Evolutionary conservation across 2,329 filamentous ascomycete species (phyloP).

Genomic region (Colletotrichum liriopes): DNA sequence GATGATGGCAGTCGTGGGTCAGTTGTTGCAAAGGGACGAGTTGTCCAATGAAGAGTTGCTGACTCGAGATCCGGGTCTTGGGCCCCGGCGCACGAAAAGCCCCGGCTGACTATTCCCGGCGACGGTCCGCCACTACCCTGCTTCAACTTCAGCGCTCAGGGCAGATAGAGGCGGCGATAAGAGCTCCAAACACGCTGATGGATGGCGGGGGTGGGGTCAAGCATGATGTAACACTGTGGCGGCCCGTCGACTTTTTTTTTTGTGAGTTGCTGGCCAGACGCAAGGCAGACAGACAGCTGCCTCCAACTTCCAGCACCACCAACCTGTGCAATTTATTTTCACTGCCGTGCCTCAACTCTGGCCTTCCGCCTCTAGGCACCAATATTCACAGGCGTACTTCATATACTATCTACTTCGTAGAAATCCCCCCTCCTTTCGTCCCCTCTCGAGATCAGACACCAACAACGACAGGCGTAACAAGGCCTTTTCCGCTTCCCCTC

Average conservation of each 20-base stretch:
- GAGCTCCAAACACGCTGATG: slow-evolving; percentile 18
- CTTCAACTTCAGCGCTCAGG: not conserved
- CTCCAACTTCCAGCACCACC: not conserved
- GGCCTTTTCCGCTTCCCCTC: not conserved
- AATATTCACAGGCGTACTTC: not conserved
- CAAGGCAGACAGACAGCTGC: slow-evolving; percentile 10
- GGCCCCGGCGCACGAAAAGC: not conserved
- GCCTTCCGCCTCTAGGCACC: not conserved
- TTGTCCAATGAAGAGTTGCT: not conserved
- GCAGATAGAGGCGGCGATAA: slow-evolving; percentile 32
- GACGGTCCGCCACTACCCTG: not conserved
- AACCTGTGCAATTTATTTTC: not conserved
- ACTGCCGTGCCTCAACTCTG: not conserved
- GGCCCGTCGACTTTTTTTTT: slow-evolving; percentile 34
- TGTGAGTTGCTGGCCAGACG: slow-evolving; percentile 1
- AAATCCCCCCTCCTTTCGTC: not conserved
- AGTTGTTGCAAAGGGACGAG: not conserved
- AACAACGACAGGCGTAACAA: not conserved
- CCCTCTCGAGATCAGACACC: not conserved
- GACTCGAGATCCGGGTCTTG: not conserved
- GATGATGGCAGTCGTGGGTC: not conserved
- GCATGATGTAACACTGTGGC: slow-evolving; percentile 40
- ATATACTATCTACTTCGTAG: not conserved
- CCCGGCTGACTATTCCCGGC: not conserved
- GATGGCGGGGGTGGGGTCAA: slow-evolving; percentile 37